These are phyloP conservation scores for Populus tomentosa DNA, from an alignment of 441 rosid species.

Conservation along the genomic window DNA sequence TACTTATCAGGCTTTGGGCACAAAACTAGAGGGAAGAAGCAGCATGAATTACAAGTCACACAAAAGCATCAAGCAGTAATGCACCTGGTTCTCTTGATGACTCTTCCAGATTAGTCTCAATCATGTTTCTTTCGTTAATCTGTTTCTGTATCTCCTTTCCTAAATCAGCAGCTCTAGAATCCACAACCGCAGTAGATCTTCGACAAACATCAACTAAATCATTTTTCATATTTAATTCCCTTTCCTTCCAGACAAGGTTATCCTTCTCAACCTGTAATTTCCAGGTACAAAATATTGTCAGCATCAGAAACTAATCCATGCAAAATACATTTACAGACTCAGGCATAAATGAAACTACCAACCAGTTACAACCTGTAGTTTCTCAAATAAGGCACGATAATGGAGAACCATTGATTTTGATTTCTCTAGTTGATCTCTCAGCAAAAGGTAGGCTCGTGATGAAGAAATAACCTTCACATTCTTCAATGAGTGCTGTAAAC, in stretches of 20 bases:
- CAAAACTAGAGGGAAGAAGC: slow-evolving; percentile 14
- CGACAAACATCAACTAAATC: slow-evolving; percentile 76
- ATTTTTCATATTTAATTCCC: slow-evolving; percentile 67
- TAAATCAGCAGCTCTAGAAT: slow-evolving; percentile 63
- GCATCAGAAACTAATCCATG: slow-evolving; percentile 29
- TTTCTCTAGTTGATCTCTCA: slow-evolving; percentile 70
- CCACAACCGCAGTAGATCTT: slow-evolving; percentile 63
- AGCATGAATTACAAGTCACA: slow-evolving; percentile 7
- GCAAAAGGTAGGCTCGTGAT: slow-evolving; percentile 58
- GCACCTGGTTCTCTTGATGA: slow-evolving; percentile 74
- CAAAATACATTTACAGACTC: slow-evolving; percentile 22
- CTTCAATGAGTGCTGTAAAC: slow-evolving; percentile 70
- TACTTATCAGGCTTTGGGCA: slow-evolving; percentile 23
- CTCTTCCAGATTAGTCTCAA: slow-evolving; percentile 66
- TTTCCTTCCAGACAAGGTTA: slow-evolving; percentile 77
- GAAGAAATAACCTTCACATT: slow-evolving; percentile 63
- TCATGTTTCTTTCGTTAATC: slow-evolving; percentile 50
- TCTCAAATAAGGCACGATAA: slow-evolving; percentile 75
- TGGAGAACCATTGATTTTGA: slow-evolving; percentile 65
- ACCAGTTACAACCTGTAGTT: slow-evolving; percentile 94
- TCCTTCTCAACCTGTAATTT: slow-evolving; percentile 83
- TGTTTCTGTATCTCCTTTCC: slow-evolving; percentile 64
- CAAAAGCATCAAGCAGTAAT: slow-evolving; percentile 16
- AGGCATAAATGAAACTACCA: slow-evolving; percentile 46
- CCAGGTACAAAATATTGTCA: slow-evolving; percentile 25